phyloP scores from a whole-genome alignment of 768 basidiomycete species.

The Piloderma croceum region DNA sequence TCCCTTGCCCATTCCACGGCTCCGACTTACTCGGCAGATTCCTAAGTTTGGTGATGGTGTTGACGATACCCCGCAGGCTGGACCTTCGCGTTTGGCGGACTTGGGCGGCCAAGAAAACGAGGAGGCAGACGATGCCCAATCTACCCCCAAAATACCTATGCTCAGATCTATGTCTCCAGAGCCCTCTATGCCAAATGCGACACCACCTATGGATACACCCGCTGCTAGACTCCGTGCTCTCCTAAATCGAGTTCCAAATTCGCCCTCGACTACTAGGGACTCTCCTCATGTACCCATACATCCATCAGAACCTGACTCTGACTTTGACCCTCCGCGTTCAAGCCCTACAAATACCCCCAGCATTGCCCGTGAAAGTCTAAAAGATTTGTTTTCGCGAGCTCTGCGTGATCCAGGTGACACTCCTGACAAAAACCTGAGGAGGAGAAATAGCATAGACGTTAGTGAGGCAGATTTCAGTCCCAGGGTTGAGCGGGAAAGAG shows the following conservation, averaged over 20 bases:
- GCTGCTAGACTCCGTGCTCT: slow-evolving; percentile 38
- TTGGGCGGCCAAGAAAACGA: too few relatives aligned
- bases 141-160: not conserved
- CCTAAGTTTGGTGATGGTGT: not conserved
- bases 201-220: slow-evolving; percentile 23
- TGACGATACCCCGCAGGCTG: not conserved
- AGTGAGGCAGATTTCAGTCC: slow-evolving; percentile 59
- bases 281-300: slow-evolving; percentile 6
- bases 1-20: not conserved
- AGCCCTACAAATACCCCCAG: slow-evolving; percentile 31
- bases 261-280: not conserved
- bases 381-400: slow-evolving; percentile 61
- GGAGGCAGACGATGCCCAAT: not conserved
- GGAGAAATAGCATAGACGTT: slow-evolving; percentile 54
- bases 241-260: slow-evolving; percentile 27
- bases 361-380: slow-evolving; percentile 52
- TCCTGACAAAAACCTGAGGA: slow-evolving; percentile 46
- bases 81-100: not conserved
- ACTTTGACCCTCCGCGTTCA: slow-evolving; percentile 7
- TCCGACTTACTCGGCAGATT: not conserved
- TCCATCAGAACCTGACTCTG: slow-evolving; percentile 23
- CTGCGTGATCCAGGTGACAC: slow-evolving; percentile 60
- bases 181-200: not conserved
- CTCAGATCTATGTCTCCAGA: not conserved
- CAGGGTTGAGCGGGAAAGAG: slow-evolving; percentile 34